These are phyloP conservation scores for Phytomonas serpens DNA, from an alignment of 208 protist genomes.

Conservation along the genomic window DNA sequence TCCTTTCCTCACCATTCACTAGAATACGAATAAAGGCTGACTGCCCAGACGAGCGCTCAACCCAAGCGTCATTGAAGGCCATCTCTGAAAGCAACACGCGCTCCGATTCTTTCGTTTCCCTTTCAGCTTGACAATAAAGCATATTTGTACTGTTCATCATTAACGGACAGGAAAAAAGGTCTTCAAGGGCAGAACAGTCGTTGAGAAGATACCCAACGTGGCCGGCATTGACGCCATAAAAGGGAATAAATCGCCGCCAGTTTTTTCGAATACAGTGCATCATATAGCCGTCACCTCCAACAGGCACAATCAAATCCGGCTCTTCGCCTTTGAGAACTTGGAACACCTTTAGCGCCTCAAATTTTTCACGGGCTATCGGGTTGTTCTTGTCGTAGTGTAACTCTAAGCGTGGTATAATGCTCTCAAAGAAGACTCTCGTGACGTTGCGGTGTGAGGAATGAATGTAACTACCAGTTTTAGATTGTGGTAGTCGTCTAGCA, in stretches of 20 bases:
- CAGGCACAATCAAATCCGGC: slow-evolving; percentile 85
- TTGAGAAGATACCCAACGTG: slow-evolving; percentile 87
- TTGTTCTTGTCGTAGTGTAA: slow-evolving; percentile 85
- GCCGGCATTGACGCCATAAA: slow-evolving; percentile 87
- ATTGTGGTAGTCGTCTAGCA: not conserved
- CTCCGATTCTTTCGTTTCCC: slow-evolving; percentile 53
- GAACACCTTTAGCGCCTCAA: slow-evolving; percentile 75
- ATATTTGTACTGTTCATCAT: slow-evolving; percentile 83
- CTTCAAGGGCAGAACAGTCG: slow-evolving; percentile 61
- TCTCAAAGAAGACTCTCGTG: slow-evolving; percentile 28
- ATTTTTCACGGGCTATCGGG: slow-evolving; percentile 69
- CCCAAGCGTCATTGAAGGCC: slow-evolving; percentile 90
- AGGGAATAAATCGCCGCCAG: slow-evolving; percentile 86
- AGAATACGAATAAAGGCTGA: slow-evolving; percentile 85
- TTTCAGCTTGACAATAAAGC: slow-evolving; percentile 83
- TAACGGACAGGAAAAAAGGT: slow-evolving; percentile 78
- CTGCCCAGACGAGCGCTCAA: slow-evolving; percentile 85
- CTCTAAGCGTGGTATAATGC: slow-evolving; percentile 73
- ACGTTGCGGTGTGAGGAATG: not conserved
- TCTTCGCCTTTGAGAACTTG: slow-evolving; percentile 48
- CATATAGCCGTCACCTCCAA: slow-evolving; percentile 90
- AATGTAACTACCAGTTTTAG: not conserved
- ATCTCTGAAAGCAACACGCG: slow-evolving; percentile 67
- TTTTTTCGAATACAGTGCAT: slow-evolving; percentile 90
- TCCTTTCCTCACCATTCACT: slow-evolving; percentile 83